phyloP scores from a whole-genome alignment of 1,139 yeast genomes.

The Citeromyces siamensis region DNA sequence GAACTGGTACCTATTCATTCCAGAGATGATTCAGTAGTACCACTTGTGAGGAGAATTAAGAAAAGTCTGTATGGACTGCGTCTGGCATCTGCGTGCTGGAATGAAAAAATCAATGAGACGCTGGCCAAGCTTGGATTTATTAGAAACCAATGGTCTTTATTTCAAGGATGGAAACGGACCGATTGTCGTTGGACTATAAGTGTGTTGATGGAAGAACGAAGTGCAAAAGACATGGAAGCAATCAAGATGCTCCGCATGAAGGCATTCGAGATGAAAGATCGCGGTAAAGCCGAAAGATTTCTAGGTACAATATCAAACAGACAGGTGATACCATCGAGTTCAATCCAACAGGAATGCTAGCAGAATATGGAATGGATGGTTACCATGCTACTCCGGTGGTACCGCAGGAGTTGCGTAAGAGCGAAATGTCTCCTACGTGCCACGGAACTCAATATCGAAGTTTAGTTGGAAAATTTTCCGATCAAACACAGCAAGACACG shows the following conservation, averaged over 20 bases:
- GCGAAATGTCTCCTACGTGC: not conserved
- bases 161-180: constrained; percentile 1
- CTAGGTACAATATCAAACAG: not conserved
- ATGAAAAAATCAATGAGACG: no score
- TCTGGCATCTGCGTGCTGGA: no score
- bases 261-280: not conserved
- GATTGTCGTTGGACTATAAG: constrained; percentile 1
- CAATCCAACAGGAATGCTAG: constrained; percentile 1
- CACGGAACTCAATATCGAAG: constrained; percentile 1
- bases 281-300: not conserved
- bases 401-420: not conserved
- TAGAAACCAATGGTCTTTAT: not conserved
- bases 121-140: not conserved
- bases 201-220: not conserved
- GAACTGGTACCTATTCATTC: no score
- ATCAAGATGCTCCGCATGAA: constrained; percentile 1
- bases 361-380: constrained; percentile 1
- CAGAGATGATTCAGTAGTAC: no score
- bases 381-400: not conserved
- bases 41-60: no score
- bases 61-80: no score
- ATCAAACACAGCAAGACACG: not conserved
- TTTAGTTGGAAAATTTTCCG: not conserved
- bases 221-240: not conserved
- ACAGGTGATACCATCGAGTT: not conserved